Percentiles rank a stretch among this genome's conserved stretches.
These are phyloP conservation scores for Grammothele lineata DNA, from an alignment of 768 basidiomycete genomes.

Conservation along the genomic window DNA sequence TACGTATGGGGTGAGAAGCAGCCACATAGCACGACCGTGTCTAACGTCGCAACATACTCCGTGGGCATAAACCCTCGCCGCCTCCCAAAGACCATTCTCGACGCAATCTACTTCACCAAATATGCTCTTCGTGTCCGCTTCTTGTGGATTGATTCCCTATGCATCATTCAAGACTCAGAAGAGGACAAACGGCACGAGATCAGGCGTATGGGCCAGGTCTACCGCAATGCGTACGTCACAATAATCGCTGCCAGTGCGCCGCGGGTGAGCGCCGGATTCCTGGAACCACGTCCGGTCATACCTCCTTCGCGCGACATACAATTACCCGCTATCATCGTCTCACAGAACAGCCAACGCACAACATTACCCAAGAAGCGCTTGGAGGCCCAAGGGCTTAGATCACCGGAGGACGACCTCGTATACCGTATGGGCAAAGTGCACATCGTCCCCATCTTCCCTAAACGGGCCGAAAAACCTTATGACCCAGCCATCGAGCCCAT, in stretches of 20 bases:
- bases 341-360: no score
- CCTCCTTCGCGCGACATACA: no score
- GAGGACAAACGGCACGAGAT: slow-evolving; percentile 7
- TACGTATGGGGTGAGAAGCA: slow-evolving; percentile 6
- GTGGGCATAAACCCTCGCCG: not conserved
- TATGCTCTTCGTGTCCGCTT: slow-evolving; percentile 2
- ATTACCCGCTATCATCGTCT: no score
- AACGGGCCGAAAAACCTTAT: no score
- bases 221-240: slow-evolving; percentile 5
- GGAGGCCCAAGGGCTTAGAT: no score
- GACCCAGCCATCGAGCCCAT: no score
- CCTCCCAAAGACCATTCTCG: slow-evolving; percentile 9
- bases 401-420: no score
- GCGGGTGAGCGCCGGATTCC: slow-evolving; percentile 1
- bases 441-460: no score
- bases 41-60: not conserved
- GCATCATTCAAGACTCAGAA: slow-evolving; percentile 10
- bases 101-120: slow-evolving; percentile 5
- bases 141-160: slow-evolving; percentile 14
- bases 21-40: not conserved
- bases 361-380: no score
- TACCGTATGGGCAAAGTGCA: no score
- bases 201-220: not conserved
- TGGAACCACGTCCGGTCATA: slow-evolving; percentile 2
- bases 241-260: slow-evolving; percentile 9